Conservation (phyloP, 2,329 filamentous ascomycete genomes). For the Diaporthe ampelina region DNA sequence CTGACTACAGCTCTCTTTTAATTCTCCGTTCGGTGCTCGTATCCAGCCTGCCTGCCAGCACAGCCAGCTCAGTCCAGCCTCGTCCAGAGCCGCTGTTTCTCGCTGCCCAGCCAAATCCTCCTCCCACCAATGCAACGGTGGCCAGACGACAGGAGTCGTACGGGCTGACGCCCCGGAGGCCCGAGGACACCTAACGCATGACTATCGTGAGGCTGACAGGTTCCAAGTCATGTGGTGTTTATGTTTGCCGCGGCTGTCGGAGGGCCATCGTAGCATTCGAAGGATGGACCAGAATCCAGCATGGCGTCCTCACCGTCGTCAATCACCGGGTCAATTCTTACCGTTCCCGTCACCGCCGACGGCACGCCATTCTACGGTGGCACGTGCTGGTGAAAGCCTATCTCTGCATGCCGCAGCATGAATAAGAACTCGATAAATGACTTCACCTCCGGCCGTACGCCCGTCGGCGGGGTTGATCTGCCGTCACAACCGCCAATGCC, state of each 20-base stretch:
- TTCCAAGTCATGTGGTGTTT: background rate
- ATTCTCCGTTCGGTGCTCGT: background rate
- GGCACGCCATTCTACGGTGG: constrained; percentile 9
- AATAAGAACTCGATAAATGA: background rate
- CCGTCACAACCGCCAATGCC: background rate
- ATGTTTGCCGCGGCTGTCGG: too few relatives aligned
- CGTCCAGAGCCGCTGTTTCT: background rate
- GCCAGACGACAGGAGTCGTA: background rate
- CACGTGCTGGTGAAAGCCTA: constrained; percentile 21
- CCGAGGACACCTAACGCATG: background rate
- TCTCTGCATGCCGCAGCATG: background rate
- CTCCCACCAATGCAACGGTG: background rate
- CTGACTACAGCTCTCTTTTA: constrained; percentile 14
- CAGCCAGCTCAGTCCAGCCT: background rate
- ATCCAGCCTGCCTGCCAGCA: background rate
- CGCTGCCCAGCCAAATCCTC: background rate
- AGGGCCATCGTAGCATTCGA: background rate
- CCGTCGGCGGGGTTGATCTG: constrained; percentile 6
- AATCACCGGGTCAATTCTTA: background rate
- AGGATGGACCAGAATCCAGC: constrained; percentile 5
- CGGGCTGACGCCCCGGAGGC: background rate
- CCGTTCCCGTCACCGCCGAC: constrained; percentile 11
- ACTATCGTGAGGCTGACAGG: constrained; percentile 4
- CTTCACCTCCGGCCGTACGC: background rate
- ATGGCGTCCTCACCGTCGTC: background rate